These are phyloP conservation scores for Phytophthora kernoviae DNA, from an alignment of 352 stramenopile species.

Conservation along the genomic window DNA sequence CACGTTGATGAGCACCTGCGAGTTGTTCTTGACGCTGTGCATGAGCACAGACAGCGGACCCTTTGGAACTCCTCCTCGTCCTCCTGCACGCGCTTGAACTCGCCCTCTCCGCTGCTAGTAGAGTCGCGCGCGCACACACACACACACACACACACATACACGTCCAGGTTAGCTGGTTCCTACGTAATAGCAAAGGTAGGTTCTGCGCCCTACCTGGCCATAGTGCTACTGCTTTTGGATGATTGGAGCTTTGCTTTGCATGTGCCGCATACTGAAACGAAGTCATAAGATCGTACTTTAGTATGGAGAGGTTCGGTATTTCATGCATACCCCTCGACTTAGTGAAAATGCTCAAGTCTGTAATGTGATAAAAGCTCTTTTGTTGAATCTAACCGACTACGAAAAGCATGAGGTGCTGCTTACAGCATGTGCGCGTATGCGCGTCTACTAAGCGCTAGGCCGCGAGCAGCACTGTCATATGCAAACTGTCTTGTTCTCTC, in stretches of 20 bases:
- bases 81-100: constrained; percentile 89
- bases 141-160: constrained; percentile 18
- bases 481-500: constrained; percentile 24
- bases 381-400: constrained; percentile 28
- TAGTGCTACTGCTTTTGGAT: constrained; percentile 6
- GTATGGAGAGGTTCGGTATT: too few species aligned
- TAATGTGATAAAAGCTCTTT: background rate
- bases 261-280: constrained; percentile 21
- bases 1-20: constrained; percentile 99
- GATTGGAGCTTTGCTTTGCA: too few species aligned
- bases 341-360: background rate
- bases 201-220: constrained; percentile 24
- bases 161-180: constrained; percentile 7
- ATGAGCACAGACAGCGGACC: constrained; percentile 97
- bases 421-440: constrained; percentile 16
- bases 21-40: constrained; percentile 98
- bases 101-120: constrained; percentile 38
- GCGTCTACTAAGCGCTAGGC: constrained; percentile 29
- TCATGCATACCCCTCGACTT: too few species aligned
- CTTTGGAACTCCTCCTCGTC: constrained; percentile 94
- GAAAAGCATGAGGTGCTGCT: constrained; percentile 17
- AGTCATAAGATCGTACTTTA: constrained; percentile 29
- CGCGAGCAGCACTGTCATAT: constrained; percentile 27
- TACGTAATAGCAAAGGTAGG: too few species aligned
- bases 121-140: too few species aligned